Percentiles rank a stretch among this genome's conserved stretches.
Evolutionary conservation across 352 stramenopile species (phyloP).

Genomic region (Pythium rishiriense): DNA sequence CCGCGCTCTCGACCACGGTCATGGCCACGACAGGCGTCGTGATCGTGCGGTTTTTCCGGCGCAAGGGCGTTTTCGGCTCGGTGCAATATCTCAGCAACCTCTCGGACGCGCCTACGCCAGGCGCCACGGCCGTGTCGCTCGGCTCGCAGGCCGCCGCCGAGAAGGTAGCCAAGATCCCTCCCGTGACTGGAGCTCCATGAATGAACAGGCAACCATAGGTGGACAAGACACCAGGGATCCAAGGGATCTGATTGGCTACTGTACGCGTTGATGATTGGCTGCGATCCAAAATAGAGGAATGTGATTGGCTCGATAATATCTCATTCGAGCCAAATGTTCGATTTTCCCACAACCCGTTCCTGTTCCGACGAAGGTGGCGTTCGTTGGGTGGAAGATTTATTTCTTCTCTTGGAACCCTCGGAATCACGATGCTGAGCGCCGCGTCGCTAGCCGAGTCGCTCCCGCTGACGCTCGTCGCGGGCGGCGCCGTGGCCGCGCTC

Average conservation of each 20-base stretch:
- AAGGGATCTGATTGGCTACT: no score
- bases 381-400: no score
- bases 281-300: no score
- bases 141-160: not conserved
- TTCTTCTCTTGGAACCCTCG: no score
- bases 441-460: not conserved
- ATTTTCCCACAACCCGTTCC: no score
- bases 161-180: not conserved
- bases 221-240: no score
- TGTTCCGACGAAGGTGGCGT: no score
- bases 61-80: conserved; percentile 45
- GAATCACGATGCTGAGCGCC: not conserved
- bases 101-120: not conserved
- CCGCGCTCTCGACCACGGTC: conserved; percentile 34
- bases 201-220: no score
- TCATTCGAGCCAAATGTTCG: no score
- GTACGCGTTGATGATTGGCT: no score
- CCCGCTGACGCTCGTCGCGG: not conserved
- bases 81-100: not conserved
- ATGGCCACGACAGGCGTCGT: conserved; percentile 42
- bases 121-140: not conserved
- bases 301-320: no score
- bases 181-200: not conserved
- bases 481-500: conserved; percentile 12
- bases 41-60: conserved; percentile 52